Base-by-base conservation (phyloP, 306 rosid genomes). In the Cicer bijugum region DNA sequence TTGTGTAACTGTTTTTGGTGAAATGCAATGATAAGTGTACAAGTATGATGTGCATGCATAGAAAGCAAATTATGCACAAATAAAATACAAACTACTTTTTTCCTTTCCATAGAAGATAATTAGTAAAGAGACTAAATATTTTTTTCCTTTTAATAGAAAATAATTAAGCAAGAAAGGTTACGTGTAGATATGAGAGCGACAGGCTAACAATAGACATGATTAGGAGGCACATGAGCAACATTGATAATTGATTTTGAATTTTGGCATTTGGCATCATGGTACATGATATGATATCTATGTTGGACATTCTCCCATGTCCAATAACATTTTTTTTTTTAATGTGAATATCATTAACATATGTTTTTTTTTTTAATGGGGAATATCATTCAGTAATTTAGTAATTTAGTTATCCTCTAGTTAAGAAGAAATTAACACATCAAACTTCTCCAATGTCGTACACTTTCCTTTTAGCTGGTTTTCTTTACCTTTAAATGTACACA, bases 171-270 rank as follows among this genome's bases (percentile, higher is more conserved):
- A 20, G 43, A 75, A 23, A 42, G 66, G 23, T 17, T 62, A 44
- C 50, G 15, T 66, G 47, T 7, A 75, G 50, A 58, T 2, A 71
- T 52, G 94, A 90, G 75, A 83, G 86, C 9, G 92, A 90, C 89
- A 66, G 15, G 70, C 79, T 76, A 87, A 74, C 93, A 80, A 78
- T 69, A 23, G 23, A 61, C 58, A 90, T 87, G 63, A 92, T 88
- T 78, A 81, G 71, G 71, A 75, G 73, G 87, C 97, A 86, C 89
- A 80, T 84, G 75, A 72, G 19, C 35, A 63, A 65, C 53, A 73
- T 57, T 62, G 59, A 69, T 52, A 63, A 77, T 47, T 63, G 42
- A 74, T 74, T 70, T 81, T 69, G 76, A 69, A 44, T 8, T 62
- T 72, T 47, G 56, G 50, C 4, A 1, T 52, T 67, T 60, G 61